These are phyloP conservation scores for Dioszegia crocea DNA, from an alignment of 768 basidiomycete genomes.

Conservation along the genomic window DNA sequence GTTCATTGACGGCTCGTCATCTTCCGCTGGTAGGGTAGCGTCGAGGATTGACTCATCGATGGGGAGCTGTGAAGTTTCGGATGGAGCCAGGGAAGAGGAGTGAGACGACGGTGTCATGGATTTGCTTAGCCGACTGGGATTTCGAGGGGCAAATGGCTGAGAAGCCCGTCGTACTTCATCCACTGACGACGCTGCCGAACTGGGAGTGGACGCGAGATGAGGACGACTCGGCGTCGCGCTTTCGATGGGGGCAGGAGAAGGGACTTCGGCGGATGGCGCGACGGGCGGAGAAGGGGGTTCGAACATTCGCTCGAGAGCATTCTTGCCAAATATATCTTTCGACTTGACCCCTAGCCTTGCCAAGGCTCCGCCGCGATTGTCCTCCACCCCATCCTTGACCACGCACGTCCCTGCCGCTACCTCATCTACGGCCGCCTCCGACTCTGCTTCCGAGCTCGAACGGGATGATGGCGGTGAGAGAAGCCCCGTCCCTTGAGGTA, in stretches of 20 bases:
- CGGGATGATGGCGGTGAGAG: conserved; percentile 30
- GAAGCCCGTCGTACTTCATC: conserved; percentile 21
- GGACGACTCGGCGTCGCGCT: not conserved
- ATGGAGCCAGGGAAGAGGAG: conserved; percentile 11
- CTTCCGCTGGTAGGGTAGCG: conserved; percentile 8
- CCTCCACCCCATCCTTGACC: conserved; percentile 42
- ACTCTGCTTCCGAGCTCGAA: conserved; percentile 30
- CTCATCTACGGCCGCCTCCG: not conserved
- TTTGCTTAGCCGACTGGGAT: conserved; percentile 45
- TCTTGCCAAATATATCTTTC: conserved; percentile 69
- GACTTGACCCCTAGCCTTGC: conserved; percentile 32
- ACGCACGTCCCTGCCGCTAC: conserved; percentile 33
- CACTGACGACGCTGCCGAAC: conserved; percentile 1
- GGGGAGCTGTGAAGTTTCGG: conserved; percentile 1
- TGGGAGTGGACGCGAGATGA: not conserved
- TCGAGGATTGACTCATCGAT: conserved; percentile 4
- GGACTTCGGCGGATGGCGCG: not conserved
- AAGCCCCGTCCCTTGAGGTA: conserved; percentile 11
- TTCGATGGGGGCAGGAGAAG: not conserved
- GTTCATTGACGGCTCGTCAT: not conserved
- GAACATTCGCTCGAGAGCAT: conserved; percentile 85
- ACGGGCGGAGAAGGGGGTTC: conserved; percentile 80
- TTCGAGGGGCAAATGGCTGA: conserved; percentile 43
- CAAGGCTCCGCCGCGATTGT: conserved; percentile 30
- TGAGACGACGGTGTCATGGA: conserved; percentile 41